phyloP scores from a whole-genome alignment of 1,284 basidiomycete genomes.

The Ganoderma sp. region DNA sequence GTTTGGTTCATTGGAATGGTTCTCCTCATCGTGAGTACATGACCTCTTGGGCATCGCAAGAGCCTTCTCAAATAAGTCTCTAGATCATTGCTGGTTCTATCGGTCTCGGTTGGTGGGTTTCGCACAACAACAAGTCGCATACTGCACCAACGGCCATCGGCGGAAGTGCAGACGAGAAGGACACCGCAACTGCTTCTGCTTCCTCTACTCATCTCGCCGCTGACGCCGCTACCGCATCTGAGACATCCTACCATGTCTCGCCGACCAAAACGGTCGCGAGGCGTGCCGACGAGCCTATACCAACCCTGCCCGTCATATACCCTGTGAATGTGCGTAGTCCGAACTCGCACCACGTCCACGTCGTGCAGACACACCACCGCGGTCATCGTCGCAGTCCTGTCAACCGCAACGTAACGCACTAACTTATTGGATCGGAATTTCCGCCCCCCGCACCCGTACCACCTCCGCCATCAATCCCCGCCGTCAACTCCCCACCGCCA shows the following conservation, averaged over 20 bases:
- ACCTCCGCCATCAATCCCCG: background rate
- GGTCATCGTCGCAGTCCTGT: conserved; percentile 31
- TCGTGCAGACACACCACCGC: conserved; percentile 24
- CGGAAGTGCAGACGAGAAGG: conserved; percentile 62
- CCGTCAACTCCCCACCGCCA: conserved; percentile 1
- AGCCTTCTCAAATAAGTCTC: background rate
- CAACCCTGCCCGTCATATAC: conserved; percentile 32
- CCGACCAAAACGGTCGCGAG: conserved; percentile 58
- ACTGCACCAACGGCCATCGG: conserved; percentile 66
- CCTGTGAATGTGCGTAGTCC: conserved; percentile 22
- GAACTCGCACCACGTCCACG: conserved; percentile 27
- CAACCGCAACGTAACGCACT: conserved; percentile 33
- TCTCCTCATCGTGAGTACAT: conserved; percentile 56
- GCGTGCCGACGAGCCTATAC: conserved; percentile 34
- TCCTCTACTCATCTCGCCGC: conserved; percentile 28
- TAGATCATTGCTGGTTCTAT: conserved; percentile 59
- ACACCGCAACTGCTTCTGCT: conserved; percentile 29
- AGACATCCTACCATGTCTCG: conserved; percentile 41
- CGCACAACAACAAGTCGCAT: conserved; percentile 54
- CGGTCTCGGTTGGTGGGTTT: conserved; percentile 63
- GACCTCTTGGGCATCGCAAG: background rate
- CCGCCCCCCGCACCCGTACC: background rate
- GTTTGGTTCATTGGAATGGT: conserved; percentile 70
- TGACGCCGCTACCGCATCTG: conserved; percentile 18
- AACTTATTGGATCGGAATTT: conserved; percentile 20